Base-by-base conservation (phyloP, 129 eudicot species). In the Centrapalus pauciflorus region DNA sequence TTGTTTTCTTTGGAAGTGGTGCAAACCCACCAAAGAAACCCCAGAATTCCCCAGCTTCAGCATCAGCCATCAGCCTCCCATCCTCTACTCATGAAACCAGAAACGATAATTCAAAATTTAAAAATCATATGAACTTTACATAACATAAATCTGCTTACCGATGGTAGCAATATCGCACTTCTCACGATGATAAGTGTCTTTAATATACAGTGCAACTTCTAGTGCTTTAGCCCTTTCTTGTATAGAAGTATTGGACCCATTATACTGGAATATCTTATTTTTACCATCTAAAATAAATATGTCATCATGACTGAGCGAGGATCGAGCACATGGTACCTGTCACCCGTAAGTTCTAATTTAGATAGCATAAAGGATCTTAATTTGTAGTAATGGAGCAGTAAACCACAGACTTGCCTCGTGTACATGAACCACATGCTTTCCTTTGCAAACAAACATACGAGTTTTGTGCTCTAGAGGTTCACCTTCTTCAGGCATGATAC, bases 221-320 rank as follows among this genome's bases (percentile, higher is more conserved):
- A 91, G 77, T 50, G 98, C 96, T 81, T 85, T 91, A 55, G 96
- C 98, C 63, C 98, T 85, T 74, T 91, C 98, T 83, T 88, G 98
- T 67, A 85, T 88, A 29, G 80, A 83, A 43, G 98, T 85, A 62
- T 88, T 91, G 29, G 87, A 88, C 66, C 98, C 98, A 55, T 76
- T 91, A 38, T 88, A 91, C 69, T 91, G 98, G 71, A 88, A 91
- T 35, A 91, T 91, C 71, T 91, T 91, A 21, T 86, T 74, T 75
- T 91, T 64, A 38, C 95, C 77, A 61, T 91, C 96, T 34, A 91
- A 71, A 58, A 91, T 83, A 73, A 77, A 88, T 6, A 91, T 78
- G 72, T 84, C 82, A 35, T 91, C 98, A 38, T 91, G 98, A 79
- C 76, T 91, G 63, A 91, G 94, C 23, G 98, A 78, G 8, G 98